Conservation (phyloP, 371 early-diverging fungal genomes). For the Actinomortierella wolfii region DNA sequence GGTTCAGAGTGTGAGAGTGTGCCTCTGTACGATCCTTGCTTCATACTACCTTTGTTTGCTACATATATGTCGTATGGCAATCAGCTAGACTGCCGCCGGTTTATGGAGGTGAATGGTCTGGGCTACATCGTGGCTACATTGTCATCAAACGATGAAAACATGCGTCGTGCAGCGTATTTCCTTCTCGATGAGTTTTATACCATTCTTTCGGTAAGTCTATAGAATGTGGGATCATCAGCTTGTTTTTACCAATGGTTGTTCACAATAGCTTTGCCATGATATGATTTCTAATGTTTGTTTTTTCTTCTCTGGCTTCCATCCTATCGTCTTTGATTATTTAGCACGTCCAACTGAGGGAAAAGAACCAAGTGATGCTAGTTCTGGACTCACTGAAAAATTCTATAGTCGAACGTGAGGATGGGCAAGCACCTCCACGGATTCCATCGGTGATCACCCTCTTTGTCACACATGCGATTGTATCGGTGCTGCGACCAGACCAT, state of each 20-base stretch:
- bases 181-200: slow-evolving; percentile 70
- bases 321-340: not conserved
- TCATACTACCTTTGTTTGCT: slow-evolving; percentile 74
- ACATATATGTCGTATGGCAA: slow-evolving; percentile 59
- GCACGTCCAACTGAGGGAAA: slow-evolving; percentile 61
- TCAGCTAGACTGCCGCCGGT: slow-evolving; percentile 58
- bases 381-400: slow-evolving; percentile 73
- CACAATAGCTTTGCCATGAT: not conserved
- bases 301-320: not conserved
- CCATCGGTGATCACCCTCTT: slow-evolving; percentile 72
- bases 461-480: slow-evolving; percentile 65
- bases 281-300: no score
- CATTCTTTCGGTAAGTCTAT: slow-evolving; percentile 54
- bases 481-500: slow-evolving; percentile 72
- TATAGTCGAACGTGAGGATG: slow-evolving; percentile 54
- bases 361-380: slow-evolving; percentile 65
- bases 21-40: slow-evolving; percentile 67
- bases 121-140: slow-evolving; percentile 70
- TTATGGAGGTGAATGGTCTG: slow-evolving; percentile 74
- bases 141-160: slow-evolving; percentile 55
- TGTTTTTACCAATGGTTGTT: not conserved
- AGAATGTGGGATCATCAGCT: not conserved
- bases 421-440: slow-evolving; percentile 54
- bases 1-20: slow-evolving; percentile 5
- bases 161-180: slow-evolving; percentile 67